These are phyloP conservation scores for Thielaviopsis euricoi DNA, from an alignment of 2,329 filamentous ascomycete genomes.

Conservation along the genomic window DNA sequence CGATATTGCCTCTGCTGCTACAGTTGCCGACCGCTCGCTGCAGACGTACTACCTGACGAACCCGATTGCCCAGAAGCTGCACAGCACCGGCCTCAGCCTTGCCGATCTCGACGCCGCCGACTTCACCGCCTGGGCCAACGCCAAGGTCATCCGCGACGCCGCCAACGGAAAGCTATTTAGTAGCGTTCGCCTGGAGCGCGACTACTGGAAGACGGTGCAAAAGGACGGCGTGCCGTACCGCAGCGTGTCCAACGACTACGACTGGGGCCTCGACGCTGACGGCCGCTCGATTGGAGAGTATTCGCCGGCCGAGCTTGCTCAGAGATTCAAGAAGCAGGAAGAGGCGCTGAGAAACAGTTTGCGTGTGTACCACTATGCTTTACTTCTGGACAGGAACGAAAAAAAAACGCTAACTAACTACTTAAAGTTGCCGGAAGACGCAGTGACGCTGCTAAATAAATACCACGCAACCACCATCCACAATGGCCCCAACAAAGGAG, in stretches of 20 bases:
- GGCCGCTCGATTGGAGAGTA: slow-evolving; percentile 34
- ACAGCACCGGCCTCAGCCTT: slow-evolving; percentile 24
- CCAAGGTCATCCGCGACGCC: slow-evolving; percentile 28
- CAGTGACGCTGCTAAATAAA: not conserved
- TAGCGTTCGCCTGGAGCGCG: slow-evolving; percentile 33
- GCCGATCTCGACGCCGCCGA: slow-evolving; percentile 30
- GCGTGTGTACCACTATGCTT: slow-evolving; percentile 13
- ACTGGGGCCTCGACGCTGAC: slow-evolving; percentile 34
- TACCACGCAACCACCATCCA: slow-evolving; percentile 13
- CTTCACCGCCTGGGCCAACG: slow-evolving; percentile 30
- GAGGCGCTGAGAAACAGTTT: slow-evolving; percentile 27
- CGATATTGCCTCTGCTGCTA: slow-evolving; percentile 20
- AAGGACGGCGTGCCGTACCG: slow-evolving; percentile 35
- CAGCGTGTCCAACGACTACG: slow-evolving; percentile 18
- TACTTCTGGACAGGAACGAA: slow-evolving; percentile 21
- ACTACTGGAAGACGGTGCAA: slow-evolving; percentile 40
- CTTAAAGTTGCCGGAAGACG: slow-evolving; percentile 1
- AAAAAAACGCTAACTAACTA: not conserved
- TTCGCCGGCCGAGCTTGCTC: slow-evolving; percentile 27
- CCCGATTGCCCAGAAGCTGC: slow-evolving; percentile 29
- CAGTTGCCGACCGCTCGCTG: slow-evolving; percentile 30
- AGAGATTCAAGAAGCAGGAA: slow-evolving; percentile 25
- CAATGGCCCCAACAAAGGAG: slow-evolving; percentile 33
- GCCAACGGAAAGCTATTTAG: slow-evolving; percentile 21
- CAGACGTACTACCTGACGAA: slow-evolving; percentile 33